Evolutionary conservation across 768 basidiomycete species (phyloP).

Genomic region (Rhodotorula babjevae): DNA sequence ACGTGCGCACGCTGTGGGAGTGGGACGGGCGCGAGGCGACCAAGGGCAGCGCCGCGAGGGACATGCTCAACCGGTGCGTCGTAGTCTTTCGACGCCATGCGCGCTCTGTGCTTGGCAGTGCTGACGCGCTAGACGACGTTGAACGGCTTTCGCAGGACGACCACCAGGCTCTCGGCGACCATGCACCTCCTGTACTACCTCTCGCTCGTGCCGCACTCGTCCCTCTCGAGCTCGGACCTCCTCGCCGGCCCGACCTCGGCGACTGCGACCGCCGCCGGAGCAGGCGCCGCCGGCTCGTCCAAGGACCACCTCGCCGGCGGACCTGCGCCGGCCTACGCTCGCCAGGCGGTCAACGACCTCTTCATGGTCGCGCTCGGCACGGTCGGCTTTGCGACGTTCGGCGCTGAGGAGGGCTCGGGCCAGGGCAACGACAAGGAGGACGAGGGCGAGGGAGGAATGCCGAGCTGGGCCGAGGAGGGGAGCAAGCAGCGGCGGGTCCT

Average conservation of each 20-base stretch:
- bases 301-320: neutral
- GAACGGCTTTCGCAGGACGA: conserved; percentile 1
- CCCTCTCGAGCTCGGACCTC: conserved; percentile 6
- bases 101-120: too few species aligned
- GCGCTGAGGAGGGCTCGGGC: neutral
- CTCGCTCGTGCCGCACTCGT: conserved; percentile 21
- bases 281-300: neutral
- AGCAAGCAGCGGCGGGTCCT: conserved; percentile 7
- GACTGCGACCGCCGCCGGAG: neutral
- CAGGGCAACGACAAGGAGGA: neutral
- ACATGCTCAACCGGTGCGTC: conserved; percentile 11
- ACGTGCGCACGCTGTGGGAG: conserved; percentile 28
- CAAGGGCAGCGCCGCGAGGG: neutral
- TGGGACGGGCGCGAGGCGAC: conserved; percentile 22
- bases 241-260: neutral
- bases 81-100: too few species aligned
- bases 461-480: conserved; percentile 28
- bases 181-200: conserved; percentile 35
- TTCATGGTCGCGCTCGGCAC: conserved; percentile 23
- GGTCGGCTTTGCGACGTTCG: conserved; percentile 22
- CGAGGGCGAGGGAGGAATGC: conserved; percentile 10
- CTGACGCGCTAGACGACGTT: too few species aligned
- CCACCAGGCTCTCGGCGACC: conserved; percentile 8
- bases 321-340: neutral
- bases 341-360: neutral